A percentile compares a stretch with the other conserved stretches of the same genome.
Evolutionary conservation across 495 filamentous ascomycete genomes (phyloP).

Genomic region (Paragyromitra xinjiangensis): DNA sequence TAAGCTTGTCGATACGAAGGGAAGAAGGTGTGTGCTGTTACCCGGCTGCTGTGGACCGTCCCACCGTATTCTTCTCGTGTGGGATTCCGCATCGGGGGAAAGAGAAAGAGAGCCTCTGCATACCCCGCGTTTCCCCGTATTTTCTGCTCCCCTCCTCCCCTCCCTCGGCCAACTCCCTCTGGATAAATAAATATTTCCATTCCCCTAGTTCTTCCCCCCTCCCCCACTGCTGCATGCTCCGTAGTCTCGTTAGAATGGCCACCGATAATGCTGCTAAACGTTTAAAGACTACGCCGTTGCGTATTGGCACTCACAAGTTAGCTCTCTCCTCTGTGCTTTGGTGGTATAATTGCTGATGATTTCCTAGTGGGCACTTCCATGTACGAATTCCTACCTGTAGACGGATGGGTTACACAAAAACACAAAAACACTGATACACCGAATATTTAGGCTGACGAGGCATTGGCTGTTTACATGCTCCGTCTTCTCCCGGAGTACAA

Average conservation of each 20-base stretch:
- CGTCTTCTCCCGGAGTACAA: slow-evolving; percentile 84
- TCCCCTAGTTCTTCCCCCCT: neutral
- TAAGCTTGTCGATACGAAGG: neutral
- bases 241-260: slow-evolving; percentile 44
- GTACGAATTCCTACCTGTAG: slow-evolving; percentile 24
- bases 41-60: neutral
- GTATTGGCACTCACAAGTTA: slow-evolving; percentile 89
- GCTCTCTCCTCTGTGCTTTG: slow-evolving; percentile 33
- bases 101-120: neutral
- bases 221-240: slow-evolving; percentile 16
- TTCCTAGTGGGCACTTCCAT: slow-evolving; percentile 86
- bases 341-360: slow-evolving; percentile 29
- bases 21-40: neutral
- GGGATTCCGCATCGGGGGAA: neutral
- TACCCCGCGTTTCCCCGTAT: slow-evolving; percentile 77
- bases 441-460: slow-evolving; percentile 77
- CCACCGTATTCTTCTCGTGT: neutral
- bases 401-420: neutral
- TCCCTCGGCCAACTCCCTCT: slow-evolving; percentile 77
- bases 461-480: slow-evolving; percentile 96
- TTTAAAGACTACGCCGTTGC: slow-evolving; percentile 69
- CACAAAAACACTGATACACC: neutral
- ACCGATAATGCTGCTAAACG: slow-evolving; percentile 70
- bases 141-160: slow-evolving; percentile 75
- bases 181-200: neutral